Percentiles rank a stretch among this genome's conserved stretches.
phyloP scores from a whole-genome alignment of 2,329 filamentous ascomycete genomes.

The Penicillium sp. region DNA sequence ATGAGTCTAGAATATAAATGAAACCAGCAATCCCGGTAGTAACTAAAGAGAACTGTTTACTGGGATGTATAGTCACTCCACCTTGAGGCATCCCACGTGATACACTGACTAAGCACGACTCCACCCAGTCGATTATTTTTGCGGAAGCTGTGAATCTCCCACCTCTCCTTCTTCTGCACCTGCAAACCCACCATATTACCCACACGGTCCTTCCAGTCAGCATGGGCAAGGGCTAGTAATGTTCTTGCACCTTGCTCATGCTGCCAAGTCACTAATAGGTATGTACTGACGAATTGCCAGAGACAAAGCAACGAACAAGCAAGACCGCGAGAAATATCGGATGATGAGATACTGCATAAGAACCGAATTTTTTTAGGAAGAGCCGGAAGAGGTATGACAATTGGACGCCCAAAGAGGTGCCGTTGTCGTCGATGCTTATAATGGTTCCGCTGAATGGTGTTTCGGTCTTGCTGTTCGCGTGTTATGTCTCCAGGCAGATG shows the following conservation, averaged over 20 bases:
- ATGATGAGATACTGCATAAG: constrained; percentile 44
- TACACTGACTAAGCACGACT: constrained; percentile 9
- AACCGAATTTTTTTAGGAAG: constrained; percentile 46
- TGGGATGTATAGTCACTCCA: too few relatives aligned
- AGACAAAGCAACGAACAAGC: constrained; percentile 9
- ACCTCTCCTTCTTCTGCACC: constrained; percentile 1
- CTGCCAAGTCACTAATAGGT: constrained; percentile 7
- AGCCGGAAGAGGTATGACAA: constrained; percentile 48
- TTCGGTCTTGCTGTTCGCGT: constrained; percentile 12
- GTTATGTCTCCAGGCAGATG: neutral
- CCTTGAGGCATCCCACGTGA: constrained; percentile 5
- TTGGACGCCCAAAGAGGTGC: constrained; percentile 17
- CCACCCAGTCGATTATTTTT: constrained; percentile 19
- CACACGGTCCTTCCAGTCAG: neutral
- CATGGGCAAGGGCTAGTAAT: constrained; percentile 9
- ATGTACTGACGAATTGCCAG: constrained; percentile 3
- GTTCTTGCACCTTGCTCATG: constrained; percentile 1
- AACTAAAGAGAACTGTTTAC: too few relatives aligned
- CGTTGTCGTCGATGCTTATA: constrained; percentile 47
- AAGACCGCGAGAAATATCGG: constrained; percentile 17
- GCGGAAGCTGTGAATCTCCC: constrained; percentile 1
- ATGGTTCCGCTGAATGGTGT: constrained; percentile 44
- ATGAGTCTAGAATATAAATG: neutral
- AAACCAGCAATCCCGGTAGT: neutral
- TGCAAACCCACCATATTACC: neutral